phyloP scores from a whole-genome alignment of 202 grass and related monocot genomes.

The Panicum virgatum region DNA sequence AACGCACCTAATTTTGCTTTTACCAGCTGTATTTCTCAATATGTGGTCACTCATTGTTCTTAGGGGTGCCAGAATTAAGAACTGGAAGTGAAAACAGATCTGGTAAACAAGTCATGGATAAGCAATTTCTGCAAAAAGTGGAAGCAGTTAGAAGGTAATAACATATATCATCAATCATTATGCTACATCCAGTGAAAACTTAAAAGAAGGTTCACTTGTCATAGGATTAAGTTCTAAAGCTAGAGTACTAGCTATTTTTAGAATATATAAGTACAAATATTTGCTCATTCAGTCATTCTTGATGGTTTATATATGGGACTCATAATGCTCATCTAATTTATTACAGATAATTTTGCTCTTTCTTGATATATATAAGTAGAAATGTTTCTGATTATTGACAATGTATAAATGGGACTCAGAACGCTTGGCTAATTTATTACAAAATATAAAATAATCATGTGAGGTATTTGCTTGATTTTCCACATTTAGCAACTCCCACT shows the following conservation, averaged over 20 bases:
- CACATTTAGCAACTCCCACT: not conserved
- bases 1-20: not conserved
- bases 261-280: not conserved
- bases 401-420: not conserved
- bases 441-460: not conserved
- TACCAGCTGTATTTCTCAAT: constrained; percentile 3
- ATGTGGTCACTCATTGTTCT: constrained; percentile 41
- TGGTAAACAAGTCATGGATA: constrained; percentile 67
- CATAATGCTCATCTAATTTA: not conserved
- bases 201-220: not conserved
- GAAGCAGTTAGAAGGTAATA: constrained; percentile 90
- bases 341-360: not conserved
- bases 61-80: constrained; percentile 58
- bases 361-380: not conserved
- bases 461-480: not conserved
- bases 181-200: constrained; percentile 24
- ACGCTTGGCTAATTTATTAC: not conserved
- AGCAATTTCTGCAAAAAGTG: constrained; percentile 82
- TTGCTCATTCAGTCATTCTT: not conserved
- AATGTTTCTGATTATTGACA: not conserved
- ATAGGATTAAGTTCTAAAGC: not conserved
- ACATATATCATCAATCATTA: not conserved
- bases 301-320: not conserved
- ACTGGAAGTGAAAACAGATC: constrained; percentile 56
- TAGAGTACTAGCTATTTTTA: constrained; percentile 1